phyloP scores from a whole-genome alignment of 768 basidiomycete genomes.

The Lentinula boryana region DNA sequence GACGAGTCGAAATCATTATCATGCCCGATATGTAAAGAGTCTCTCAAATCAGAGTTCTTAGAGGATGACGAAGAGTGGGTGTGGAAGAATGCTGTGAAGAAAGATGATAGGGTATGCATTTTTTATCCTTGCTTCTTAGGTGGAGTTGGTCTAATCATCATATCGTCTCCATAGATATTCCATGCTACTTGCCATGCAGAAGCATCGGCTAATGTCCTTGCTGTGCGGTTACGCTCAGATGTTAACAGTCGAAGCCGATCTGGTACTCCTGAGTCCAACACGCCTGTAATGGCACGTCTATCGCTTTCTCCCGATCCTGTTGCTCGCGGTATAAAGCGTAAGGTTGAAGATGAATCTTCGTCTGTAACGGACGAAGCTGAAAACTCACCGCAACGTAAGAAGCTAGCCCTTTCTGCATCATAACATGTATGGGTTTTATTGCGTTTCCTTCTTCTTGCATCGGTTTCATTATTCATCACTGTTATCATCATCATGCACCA shows the following conservation, averaged over 20 bases:
- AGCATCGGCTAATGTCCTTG: conserved; percentile 63
- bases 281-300: conserved; percentile 12
- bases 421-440: not conserved
- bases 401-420: conserved; percentile 41
- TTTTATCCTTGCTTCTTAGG: not conserved
- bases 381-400: conserved; percentile 64
- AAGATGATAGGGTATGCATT: conserved; percentile 73
- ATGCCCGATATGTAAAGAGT: conserved; percentile 97
- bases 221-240: conserved; percentile 63
- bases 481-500: not conserved
- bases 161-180: conserved; percentile 56
- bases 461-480: conserved; percentile 17
- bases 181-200: conserved; percentile 95
- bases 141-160: conserved; percentile 4
- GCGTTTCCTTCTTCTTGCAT: not conserved
- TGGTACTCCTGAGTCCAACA: conserved; percentile 57
- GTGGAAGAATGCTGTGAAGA: conserved; percentile 86
- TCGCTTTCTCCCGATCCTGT: conserved; percentile 48
- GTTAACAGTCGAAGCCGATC: conserved; percentile 59
- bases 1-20: conserved; percentile 78
- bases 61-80: conserved; percentile 99
- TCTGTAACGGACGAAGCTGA: conserved; percentile 32
- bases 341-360: conserved; percentile 52
- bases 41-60: conserved; percentile 81
- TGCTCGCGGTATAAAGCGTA: conserved; percentile 65